Base-by-base conservation (phyloP, 139 green algal genomes). In the Chlamydomonas eustigma region DNA sequence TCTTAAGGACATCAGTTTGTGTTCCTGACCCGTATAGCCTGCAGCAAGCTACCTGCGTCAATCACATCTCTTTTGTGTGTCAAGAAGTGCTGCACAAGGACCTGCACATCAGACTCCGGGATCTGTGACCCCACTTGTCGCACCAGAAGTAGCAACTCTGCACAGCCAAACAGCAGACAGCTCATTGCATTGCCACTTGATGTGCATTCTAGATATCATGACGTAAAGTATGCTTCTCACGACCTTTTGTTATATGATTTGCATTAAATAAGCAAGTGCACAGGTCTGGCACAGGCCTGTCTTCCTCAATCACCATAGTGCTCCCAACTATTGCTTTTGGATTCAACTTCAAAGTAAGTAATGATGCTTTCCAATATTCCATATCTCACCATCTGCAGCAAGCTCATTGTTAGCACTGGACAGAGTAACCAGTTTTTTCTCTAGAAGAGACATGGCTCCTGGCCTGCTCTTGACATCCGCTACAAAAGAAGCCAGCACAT, bases 381-480 rank as follows among this genome's bases (percentile, higher is more conserved):
- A n/a, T n/a, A n/a, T n/a, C 52, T 68, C 64, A 79, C 75, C 75
- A 24, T 81, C 76, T 51, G 68, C 69, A 28, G 67, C 68, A 51
- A 81, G 76, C 68, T 81, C 38, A 4, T 2, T 69, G 30, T 34
- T 4, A 8, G 8, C 31, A 51, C 31, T 77, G 4, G 76, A 69
- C 50, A 37, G 64, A 1, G 51, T 74, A 25, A 81, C 37, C 8
- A 81, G 68, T 51, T 81, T 81, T n/a, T 66, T 74, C 69, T 81
- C 76, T 31, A 81, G 51, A 1, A 74, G 37, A 4, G 37, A 39
- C 8, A 81, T 50, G 51, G n/a, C 52, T 25, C 76, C 69, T 58
- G 44, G 18, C 44, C 44, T 58, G 44, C 44, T 58, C 44, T 58
- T 58, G 12, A 58, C 44, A 58, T 58, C 44, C 44, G 44, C 44